Evolutionary conservation across 1,284 basidiomycete species (phyloP).

Genomic region (Athelia psychrophila): DNA sequence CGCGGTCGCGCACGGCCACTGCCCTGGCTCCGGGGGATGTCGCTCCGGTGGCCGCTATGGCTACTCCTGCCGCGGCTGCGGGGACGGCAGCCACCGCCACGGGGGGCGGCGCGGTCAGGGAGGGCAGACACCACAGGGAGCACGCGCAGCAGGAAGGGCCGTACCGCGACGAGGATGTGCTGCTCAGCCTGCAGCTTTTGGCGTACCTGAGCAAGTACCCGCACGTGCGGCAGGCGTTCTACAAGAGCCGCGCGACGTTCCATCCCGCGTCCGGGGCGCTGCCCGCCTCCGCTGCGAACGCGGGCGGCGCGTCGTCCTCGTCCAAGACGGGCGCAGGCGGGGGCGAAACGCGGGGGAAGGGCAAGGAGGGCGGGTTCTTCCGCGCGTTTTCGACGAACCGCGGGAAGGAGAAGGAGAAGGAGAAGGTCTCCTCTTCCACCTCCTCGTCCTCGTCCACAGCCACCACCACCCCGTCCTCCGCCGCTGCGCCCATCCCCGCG

Average conservation of each 20-base stretch:
- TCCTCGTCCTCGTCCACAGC: constrained; percentile 14
- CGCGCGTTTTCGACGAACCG: constrained; percentile 32
- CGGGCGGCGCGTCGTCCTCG: background rate
- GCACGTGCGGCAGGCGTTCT: constrained; percentile 96
- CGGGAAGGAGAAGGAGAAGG: constrained; percentile 43
- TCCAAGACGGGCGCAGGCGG: background rate
- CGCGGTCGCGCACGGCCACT: background rate
- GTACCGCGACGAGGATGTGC: constrained; percentile 81
- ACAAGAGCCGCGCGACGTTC: constrained; percentile 75
- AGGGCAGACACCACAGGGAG: too few species aligned
- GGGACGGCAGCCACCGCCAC: too few species aligned
- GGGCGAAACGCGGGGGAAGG: constrained; percentile 3
- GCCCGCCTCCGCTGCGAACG: constrained; percentile 7
- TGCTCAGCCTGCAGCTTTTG: constrained; percentile 88
- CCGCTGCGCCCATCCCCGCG: background rate
- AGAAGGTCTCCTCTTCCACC: constrained; percentile 8
- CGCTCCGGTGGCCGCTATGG: constrained; percentile 19
- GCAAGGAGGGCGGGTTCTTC: constrained; percentile 27
- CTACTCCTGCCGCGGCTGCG: constrained; percentile 5
- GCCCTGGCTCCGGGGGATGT: too few species aligned
- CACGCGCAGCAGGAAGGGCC: too few species aligned
- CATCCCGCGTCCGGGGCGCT: constrained; percentile 56
- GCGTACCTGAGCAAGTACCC: constrained; percentile 98
- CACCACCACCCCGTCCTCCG: constrained; percentile 5
- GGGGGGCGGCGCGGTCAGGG: too few species aligned